Evolutionary conservation across 106 monocot species (phyloP).

Genomic region (Acorus calamus): DNA sequence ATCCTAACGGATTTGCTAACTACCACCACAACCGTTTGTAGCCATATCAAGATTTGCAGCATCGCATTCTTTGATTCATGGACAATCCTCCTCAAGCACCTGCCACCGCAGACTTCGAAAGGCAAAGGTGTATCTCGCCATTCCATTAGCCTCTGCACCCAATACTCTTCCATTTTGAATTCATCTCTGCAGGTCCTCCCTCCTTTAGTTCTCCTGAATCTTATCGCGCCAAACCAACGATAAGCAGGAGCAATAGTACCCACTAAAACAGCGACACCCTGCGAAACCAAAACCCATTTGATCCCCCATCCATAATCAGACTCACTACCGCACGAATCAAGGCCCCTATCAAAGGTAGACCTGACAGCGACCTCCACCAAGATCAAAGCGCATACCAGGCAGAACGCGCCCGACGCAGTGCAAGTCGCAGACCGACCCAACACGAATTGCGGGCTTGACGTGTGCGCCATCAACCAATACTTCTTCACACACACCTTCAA

Average conservation of each 20-base stretch:
- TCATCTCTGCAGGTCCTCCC: too few relatives aligned
- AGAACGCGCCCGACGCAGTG: slow-evolving; percentile 11
- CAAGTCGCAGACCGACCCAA: slow-evolving; percentile 13
- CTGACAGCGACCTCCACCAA: background rate
- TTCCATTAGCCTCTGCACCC: too few relatives aligned
- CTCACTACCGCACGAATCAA: background rate
- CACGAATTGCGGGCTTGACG: slow-evolving; percentile 10
- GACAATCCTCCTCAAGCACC: too few relatives aligned
- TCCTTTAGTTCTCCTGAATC: background rate
- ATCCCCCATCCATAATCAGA: slow-evolving; percentile 2
- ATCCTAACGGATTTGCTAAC: too few relatives aligned
- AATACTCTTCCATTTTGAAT: too few relatives aligned
- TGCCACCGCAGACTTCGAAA: too few relatives aligned
- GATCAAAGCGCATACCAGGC: background rate
- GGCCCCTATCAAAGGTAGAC: background rate
- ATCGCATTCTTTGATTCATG: too few relatives aligned
- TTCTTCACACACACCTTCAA: slow-evolving; percentile 3
- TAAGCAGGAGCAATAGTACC: slow-evolving; percentile 11
- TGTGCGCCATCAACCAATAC: slow-evolving; percentile 14
- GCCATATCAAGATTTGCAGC: too few relatives aligned
- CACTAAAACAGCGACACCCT: background rate
- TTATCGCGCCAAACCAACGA: slow-evolving; percentile 1
- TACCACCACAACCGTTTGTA: too few relatives aligned
- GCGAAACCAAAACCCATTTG: background rate
- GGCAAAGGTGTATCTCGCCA: too few relatives aligned